Base-by-base conservation (phyloP, 768 basidiomycete species). In the Botryobasidium botryosum region DNA sequence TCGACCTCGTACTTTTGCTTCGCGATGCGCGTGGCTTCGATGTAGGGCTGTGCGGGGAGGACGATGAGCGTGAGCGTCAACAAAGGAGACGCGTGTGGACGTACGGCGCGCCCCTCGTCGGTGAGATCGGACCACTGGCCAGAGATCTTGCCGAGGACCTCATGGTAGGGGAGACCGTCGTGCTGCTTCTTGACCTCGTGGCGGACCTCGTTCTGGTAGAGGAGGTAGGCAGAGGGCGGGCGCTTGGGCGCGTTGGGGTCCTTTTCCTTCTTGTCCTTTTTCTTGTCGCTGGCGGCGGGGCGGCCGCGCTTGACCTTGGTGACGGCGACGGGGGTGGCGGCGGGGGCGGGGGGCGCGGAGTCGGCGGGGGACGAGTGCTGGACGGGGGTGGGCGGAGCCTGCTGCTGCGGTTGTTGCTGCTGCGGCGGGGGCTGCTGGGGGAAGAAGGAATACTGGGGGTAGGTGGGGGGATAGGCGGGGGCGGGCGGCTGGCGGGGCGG, bases 231-330 rank as follows among this genome's bases (percentile, higher is more conserved):
- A 5, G 84, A 84, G 12, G 87, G 71, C 23, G 92, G 91, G 6
- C 87, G 78, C 59, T 91, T 94, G 26, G 92, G 92, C 47, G 88
- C 88, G 61, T 90, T 81, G 17, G 90, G 88, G 55, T 97, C 91
- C 61, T 79, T 77, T 32, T 56, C 68, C 53, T 79, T 79, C 62
- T 78, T 87, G 46, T 64, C 65, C 52, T 65, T 65, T 40, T 44
- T 47, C 58, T 69, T 74, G 52, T 75, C 79, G 56, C 67, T 67
- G 38, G 58, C 52, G 40, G 61, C 56, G 24, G 24, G n/a, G 21
- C n/a, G 23, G 4, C 1, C 24, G 24, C 8, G 46, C 41, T 4
- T 31, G 37, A 45, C 10, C 27, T 24, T 1, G 39, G 26, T 39
- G 17, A 36, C 23, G 18, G 12, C 20, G 32, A 8, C 20, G 25